Percentiles rank a stretch among this genome's conserved stretches.
These are phyloP conservation scores for Solanum ossicruentum DNA, from an alignment of 257 asterid species.

Conservation along the genomic window DNA sequence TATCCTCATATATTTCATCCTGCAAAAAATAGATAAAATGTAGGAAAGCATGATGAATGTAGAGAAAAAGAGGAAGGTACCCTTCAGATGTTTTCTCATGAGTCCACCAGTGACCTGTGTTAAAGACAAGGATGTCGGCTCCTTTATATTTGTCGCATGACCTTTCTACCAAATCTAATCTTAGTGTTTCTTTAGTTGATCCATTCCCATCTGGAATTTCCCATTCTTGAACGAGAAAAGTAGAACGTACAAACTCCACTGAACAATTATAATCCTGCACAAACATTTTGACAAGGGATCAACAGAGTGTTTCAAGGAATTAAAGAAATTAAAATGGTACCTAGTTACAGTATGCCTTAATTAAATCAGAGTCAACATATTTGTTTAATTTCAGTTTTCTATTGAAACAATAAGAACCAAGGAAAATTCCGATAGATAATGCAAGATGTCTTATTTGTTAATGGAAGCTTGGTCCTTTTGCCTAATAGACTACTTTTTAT, in stretches of 20 bases:
- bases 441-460: background rate
- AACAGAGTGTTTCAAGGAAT: background rate
- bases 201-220: constrained; percentile 40
- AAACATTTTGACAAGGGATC: background rate
- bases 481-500: background rate
- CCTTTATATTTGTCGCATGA: constrained; percentile 72
- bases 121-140: constrained; percentile 74
- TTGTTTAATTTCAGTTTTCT: background rate
- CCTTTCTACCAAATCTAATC: constrained; percentile 74
- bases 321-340: background rate
- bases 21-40: background rate
- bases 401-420: background rate
- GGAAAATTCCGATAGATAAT: background rate
- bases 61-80: constrained; percentile 19
- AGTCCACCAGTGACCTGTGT: constrained; percentile 99
- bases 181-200: constrained; percentile 53
- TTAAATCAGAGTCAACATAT: background rate
- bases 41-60: background rate
- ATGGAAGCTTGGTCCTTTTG: background rate
- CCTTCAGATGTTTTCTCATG: constrained; percentile 92
- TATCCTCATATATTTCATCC: background rate
- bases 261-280: constrained; percentile 81
- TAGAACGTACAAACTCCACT: constrained; percentile 79
- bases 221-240: constrained; percentile 77
- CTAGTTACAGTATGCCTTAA: background rate